A percentile compares a stretch with the other conserved stretches of the same genome.
phyloP scores from a whole-genome alignment of 768 basidiomycete species.

The Termitomyces sp. region DNA sequence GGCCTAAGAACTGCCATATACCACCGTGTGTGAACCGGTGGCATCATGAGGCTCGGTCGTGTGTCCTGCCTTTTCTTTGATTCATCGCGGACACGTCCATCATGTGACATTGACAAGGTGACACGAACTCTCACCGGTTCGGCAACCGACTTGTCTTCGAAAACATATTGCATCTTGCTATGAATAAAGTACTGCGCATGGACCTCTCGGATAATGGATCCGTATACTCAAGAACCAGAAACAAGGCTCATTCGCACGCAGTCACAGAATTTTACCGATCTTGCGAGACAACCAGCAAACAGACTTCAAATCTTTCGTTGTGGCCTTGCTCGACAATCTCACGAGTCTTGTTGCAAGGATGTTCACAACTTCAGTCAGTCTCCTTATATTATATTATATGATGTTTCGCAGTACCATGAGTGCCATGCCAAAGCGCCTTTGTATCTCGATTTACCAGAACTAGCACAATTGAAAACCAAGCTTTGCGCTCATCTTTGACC shows the following conservation, averaged over 20 bases:
- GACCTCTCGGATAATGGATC: too few relatives aligned
- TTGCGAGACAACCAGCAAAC: too few relatives aligned
- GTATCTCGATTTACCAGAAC: neutral
- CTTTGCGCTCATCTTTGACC: neutral
- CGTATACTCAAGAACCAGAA: neutral
- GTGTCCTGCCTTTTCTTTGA: neutral
- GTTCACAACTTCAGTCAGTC: neutral
- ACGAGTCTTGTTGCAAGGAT: neutral
- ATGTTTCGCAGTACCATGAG: neutral
- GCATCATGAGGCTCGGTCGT: neutral
- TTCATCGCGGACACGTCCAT: neutral
- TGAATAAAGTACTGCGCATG: neutral
- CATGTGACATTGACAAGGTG: neutral
- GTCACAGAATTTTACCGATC: neutral
- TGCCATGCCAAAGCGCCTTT: neutral
- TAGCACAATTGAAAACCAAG: neutral
- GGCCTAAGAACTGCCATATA: neutral
- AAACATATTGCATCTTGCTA: neutral
- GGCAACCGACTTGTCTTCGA: neutral
- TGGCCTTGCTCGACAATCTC: neutral
- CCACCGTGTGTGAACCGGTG: neutral
- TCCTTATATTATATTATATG: too few relatives aligned
- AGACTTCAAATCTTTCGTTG: neutral
- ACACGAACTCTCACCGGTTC: neutral
- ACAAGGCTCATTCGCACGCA: neutral